Evolutionary conservation across 805 yeast species (phyloP).

Genomic region (Blastobotrys robertii): DNA sequence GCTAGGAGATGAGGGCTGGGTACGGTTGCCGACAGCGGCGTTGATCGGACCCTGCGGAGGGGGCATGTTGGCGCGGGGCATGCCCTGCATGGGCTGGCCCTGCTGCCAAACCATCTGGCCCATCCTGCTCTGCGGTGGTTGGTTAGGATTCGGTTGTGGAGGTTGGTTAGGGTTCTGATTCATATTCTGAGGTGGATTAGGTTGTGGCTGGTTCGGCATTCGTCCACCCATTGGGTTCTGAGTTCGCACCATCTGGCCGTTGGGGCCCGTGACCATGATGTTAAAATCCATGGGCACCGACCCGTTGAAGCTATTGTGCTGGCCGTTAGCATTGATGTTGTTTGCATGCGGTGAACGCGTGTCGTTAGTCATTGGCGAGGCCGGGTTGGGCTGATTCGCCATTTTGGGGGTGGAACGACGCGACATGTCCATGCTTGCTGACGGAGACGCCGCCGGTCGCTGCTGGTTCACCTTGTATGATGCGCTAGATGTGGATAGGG

Average conservation of each 20-base stretch:
- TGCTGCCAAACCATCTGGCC: constrained; percentile 9
- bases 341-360: constrained; percentile 20
- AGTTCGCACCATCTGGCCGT: constrained; percentile 16
- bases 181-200: constrained; percentile 1
- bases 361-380: constrained; percentile 19
- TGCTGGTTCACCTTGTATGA: constrained; percentile 3
- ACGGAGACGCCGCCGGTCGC: constrained; percentile 5
- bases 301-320: constrained; percentile 11
- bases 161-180: constrained; percentile 5
- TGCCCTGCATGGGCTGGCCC: constrained; percentile 6
- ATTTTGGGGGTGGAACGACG: constrained; percentile 23
- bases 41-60: constrained; percentile 18
- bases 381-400: constrained; percentile 21
- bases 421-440: constrained; percentile 5
- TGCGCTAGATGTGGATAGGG: constrained; percentile 1
- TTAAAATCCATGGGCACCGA: constrained; percentile 22
- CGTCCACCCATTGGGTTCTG: constrained; percentile 9
- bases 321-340: constrained; percentile 4
- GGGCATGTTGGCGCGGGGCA: constrained; percentile 14
- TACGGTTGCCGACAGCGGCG: constrained; percentile 13
- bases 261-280: constrained; percentile 21
- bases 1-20: constrained; percentile 21
- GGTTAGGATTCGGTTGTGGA: constrained; percentile 7
- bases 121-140: constrained; percentile 4
- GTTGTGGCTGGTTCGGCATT: constrained; percentile 4